Evolutionary conservation across 331 rosid species (phyloP), one percentile per base, ranked within the genome.

Genomic region (Spiraea crenata): DNA sequence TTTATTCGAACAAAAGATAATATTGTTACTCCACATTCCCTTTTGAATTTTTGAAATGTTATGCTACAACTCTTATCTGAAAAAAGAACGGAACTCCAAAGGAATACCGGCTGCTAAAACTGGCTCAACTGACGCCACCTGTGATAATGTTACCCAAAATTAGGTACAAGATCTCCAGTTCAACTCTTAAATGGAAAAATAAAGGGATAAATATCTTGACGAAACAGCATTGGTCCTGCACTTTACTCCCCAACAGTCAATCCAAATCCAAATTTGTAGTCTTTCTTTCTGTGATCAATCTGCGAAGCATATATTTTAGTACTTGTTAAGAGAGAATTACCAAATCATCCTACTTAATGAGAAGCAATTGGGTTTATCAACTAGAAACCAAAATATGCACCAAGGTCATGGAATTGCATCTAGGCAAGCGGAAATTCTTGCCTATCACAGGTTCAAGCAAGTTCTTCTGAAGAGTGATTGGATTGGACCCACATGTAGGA

Each of bases 201-300:
- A 55, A 70, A 57, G 39, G 9, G 55, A 56, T 44, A 69, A 31
- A 31, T 47, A 42, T 44, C 74, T 57, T 44, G 74, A 70, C 4
- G 4, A 34, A 57, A 57, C 57, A 45, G 35, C 74, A 31, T 11
- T n/a, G 35, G 19, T 45, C 37, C 65, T 70, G 57, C 74, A 44
- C 46, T 25, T 5, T 84, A 91, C 79, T 95, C 97, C 66, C 99
- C 99, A 57, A 95, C 96, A 9, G 92, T 91, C 89, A 95, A 82
- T 73, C 99, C 99, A 78, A 95, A 95, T 66, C 99, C 97, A 58
- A 95, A 91, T 79, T 91, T 95, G 96, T 91, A 91, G 85, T 95
- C 99, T 66, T 91, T 95, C 96, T 83, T 95, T 79, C 39, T 79
- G 80, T 91, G 96, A 75, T 95, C 99, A 70, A 95, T 87, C 96